These are phyloP conservation scores for Heterobasidion occidentale DNA, from an alignment of 1,284 basidiomycete species.

Conservation along the genomic window DNA sequence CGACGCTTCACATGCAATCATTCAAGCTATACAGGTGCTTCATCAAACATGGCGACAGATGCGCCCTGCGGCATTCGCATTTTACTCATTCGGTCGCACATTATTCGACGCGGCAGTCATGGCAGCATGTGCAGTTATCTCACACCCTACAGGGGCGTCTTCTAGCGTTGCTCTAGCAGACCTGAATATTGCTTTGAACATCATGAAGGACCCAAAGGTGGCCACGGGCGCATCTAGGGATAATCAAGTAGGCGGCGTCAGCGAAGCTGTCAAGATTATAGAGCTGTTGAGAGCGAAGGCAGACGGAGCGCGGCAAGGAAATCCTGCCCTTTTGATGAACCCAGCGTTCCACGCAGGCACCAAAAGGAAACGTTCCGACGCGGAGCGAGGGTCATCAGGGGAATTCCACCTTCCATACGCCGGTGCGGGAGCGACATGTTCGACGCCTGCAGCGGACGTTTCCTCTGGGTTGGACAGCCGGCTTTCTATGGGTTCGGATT, in stretches of 20 bases:
- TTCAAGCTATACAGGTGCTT: slow-evolving; percentile 39
- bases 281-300: slow-evolving; percentile 42
- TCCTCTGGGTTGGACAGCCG: background rate
- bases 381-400: slow-evolving; percentile 27
- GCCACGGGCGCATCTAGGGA: slow-evolving; percentile 17
- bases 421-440: slow-evolving; percentile 27
- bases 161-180: slow-evolving; percentile 41
- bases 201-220: slow-evolving; percentile 31
- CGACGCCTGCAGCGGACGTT: background rate
- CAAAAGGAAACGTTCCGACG: slow-evolving; percentile 49
- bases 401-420: slow-evolving; percentile 41
- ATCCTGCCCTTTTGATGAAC: slow-evolving; percentile 6
- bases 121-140: slow-evolving; percentile 50
- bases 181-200: slow-evolving; percentile 38
- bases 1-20: slow-evolving; percentile 52
- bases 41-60: slow-evolving; percentile 30
- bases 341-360: slow-evolving; percentile 19
- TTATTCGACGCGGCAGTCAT: slow-evolving; percentile 58
- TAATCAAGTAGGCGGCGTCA: slow-evolving; percentile 16
- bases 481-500: background rate
- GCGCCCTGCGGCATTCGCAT: slow-evolving; percentile 40
- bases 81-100: slow-evolving; percentile 51
- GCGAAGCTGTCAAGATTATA: slow-evolving; percentile 36
- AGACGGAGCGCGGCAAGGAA: slow-evolving; percentile 23
- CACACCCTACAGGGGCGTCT: slow-evolving; percentile 38